Evolutionary conservation across 805 yeast genomes (phyloP).

Genomic region (Wickerhamomyces mucosus): DNA sequence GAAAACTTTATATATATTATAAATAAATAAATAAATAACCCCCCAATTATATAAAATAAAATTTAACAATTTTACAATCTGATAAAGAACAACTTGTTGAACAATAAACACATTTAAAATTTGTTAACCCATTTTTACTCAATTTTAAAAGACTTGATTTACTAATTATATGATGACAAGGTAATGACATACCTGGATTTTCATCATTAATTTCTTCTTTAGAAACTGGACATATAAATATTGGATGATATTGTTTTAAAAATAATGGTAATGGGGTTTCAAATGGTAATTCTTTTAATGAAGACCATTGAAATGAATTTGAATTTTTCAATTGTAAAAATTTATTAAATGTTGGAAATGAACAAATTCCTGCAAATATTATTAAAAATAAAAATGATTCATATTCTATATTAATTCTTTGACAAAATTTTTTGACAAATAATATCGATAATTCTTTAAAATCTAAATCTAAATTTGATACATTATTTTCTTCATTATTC

Average conservation of each 20-base stretch:
- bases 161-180: constrained; percentile 58
- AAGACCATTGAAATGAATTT: constrained; percentile 42
- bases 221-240: constrained; percentile 63
- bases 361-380: constrained; percentile 40
- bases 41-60: constrained; percentile 17
- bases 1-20: constrained; percentile 10
- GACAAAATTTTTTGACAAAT: constrained; percentile 42
- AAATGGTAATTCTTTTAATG: constrained; percentile 51
- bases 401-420: constrained; percentile 36
- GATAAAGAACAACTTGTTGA: constrained; percentile 37
- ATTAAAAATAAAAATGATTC: constrained; percentile 46
- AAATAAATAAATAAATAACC: not conserved
- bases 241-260: constrained; percentile 46
- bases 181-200: constrained; percentile 55
- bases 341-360: constrained; percentile 45
- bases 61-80: constrained; percentile 35
- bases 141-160: constrained; percentile 41
- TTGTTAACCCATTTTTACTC: constrained; percentile 27
- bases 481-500: constrained; percentile 10
- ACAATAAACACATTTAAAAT: constrained; percentile 68
- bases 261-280: constrained; percentile 45
- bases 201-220: constrained; percentile 48
- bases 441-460: constrained; percentile 22
- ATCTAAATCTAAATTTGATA: constrained; percentile 18
- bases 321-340: constrained; percentile 32